Evolutionary conservation across 345 rosid genomes (phyloP).

Genomic region (Excoecaria cochinchinensis): DNA sequence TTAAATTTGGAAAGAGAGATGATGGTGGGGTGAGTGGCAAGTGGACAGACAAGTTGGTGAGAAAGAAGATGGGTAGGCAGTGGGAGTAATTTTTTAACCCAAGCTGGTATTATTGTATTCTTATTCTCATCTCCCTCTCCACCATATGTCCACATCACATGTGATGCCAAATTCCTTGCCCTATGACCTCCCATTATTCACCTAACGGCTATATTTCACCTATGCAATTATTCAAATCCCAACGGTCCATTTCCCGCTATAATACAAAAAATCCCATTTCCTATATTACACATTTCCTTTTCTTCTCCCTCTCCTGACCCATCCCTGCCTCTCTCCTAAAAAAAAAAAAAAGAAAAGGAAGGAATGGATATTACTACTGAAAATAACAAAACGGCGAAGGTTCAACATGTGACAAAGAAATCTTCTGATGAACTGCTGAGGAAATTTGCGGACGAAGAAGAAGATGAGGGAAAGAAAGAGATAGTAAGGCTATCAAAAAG

Average conservation of each 20-base stretch:
- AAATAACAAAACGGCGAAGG: slow-evolving; percentile 13
- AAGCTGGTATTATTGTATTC: not conserved
- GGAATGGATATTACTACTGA: slow-evolving; percentile 1
- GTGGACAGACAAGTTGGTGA: too few relatives aligned
- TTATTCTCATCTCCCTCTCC: not conserved
- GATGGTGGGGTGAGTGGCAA: too few relatives aligned
- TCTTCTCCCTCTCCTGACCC: not conserved
- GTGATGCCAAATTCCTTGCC: slow-evolving; percentile 16
- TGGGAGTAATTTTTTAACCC: too few relatives aligned
- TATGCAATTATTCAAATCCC: slow-evolving; percentile 31
- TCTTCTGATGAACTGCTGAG: slow-evolving; percentile 84
- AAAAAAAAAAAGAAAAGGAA: not conserved
- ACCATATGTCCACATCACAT: not conserved
- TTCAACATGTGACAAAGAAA: slow-evolving; percentile 67
- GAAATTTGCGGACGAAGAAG: slow-evolving; percentile 64
- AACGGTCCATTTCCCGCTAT: slow-evolving; percentile 63
- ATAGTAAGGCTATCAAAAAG: slow-evolving; percentile 26
- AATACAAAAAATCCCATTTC: slow-evolving; percentile 9
- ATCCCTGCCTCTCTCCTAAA: not conserved
- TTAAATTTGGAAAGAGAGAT: too few relatives aligned
- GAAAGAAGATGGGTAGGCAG: too few relatives aligned
- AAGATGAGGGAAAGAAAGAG: slow-evolving; percentile 10
- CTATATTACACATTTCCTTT: not conserved
- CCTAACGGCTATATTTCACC: not conserved
- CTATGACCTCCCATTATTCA: not conserved